Evolutionary conservation across 192 early-diverging fungal genomes (phyloP).

Genomic region (Glomus cerebriforme): DNA sequence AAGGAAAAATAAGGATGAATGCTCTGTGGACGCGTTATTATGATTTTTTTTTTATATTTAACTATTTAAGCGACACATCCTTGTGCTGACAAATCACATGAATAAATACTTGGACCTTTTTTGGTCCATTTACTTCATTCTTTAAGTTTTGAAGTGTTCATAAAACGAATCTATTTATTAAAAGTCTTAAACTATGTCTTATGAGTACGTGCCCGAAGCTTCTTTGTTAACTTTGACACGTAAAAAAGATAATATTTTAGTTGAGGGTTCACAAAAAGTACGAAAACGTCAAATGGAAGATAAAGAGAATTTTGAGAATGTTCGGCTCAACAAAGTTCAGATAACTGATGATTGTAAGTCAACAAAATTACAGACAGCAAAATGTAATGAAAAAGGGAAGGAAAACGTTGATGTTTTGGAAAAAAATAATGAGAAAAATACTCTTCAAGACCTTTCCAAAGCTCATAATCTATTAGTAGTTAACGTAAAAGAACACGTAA

Average conservation of each 20-base stretch:
- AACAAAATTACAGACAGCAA: neutral
- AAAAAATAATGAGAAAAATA: neutral
- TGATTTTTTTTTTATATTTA: too few species aligned
- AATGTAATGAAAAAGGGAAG: neutral
- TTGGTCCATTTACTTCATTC: too few species aligned
- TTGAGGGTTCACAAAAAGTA: neutral
- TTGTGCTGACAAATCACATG: too few species aligned
- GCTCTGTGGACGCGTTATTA: too few species aligned
- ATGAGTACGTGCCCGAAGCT: neutral
- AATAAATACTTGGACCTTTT: too few species aligned
- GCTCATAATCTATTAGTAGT: neutral
- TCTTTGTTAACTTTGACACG: neutral
- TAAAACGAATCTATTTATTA: too few species aligned
- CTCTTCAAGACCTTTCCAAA: neutral
- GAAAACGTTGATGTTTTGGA: neutral
- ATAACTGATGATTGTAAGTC: neutral
- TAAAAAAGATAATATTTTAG: neutral
- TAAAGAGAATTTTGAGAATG: neutral
- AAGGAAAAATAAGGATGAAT: too few species aligned
- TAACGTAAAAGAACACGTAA: neutral
- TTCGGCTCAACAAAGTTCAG: neutral
- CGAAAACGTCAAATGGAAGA: neutral
- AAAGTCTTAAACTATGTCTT: neutral
- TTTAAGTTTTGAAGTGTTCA: too few species aligned
- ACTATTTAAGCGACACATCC: too few species aligned